Evolutionary conservation across 306 rosid species (phyloP).

Genomic region (Vachellia pachyceras): DNA sequence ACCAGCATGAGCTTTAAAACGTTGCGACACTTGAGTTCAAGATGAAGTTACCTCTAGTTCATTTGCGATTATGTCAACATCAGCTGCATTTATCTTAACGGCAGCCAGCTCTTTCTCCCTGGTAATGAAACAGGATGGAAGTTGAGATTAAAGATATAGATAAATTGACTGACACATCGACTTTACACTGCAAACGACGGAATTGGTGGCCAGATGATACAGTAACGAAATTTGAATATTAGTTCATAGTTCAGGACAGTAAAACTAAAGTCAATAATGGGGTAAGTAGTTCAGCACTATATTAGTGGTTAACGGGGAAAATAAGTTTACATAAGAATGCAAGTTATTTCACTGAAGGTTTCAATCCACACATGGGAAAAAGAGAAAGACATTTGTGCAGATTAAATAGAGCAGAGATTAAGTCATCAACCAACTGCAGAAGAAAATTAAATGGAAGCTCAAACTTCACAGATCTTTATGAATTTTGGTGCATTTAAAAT

Average conservation of each 20-base stretch:
- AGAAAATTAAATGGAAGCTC: background rate
- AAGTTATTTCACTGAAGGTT: slow-evolving; percentile 12
- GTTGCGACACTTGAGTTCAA: background rate
- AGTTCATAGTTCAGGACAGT: background rate
- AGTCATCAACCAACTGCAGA: background rate
- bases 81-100: slow-evolving; percentile 83
- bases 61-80: slow-evolving; percentile 85
- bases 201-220: background rate
- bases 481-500: background rate
- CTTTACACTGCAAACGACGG: background rate
- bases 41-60: slow-evolving; percentile 73
- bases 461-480: background rate
- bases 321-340: background rate
- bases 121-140: slow-evolving; percentile 31
- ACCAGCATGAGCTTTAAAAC: background rate
- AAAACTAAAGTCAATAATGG: slow-evolving; percentile 1
- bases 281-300: background rate
- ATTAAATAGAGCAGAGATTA: background rate
- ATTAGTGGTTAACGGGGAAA: too few relatives aligned
- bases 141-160: background rate
- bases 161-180: background rate
- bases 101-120: slow-evolving; percentile 96
- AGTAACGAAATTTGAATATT: background rate
- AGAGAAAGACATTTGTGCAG: background rate
- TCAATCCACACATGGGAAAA: slow-evolving; percentile 11